Evolutionary conservation across 345 rosid genomes (phyloP), one percentile per base, ranked within the genome.

Genomic region (Rhodomyrtus tomentosa): DNA sequence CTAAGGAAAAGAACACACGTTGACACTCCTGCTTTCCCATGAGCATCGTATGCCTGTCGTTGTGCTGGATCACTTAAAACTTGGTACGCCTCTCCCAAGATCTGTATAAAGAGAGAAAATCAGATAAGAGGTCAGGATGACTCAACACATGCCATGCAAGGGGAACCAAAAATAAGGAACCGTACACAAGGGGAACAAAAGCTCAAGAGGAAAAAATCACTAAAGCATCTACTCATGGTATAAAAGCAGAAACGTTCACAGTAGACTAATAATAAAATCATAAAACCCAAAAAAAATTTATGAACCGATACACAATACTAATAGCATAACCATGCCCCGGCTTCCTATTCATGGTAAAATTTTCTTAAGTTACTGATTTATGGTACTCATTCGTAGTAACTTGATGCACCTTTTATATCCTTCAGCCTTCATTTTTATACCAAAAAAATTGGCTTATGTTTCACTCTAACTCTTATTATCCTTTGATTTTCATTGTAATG

Each of bases 1-100:
- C 14, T 4, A 62, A 55, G 81, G 85, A 50, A 89, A 86, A 87
- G 89, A 85, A 94, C 95, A 92, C 86, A 95, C 98, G 92, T 89
- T 85, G 99, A 97, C 86, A 97, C 94, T 88, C 99, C 99, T 50
- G 99, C 91, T 90, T 97, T 97, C 62, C 99, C 99, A 86, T 89
- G 72, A 50, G 91, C 90, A 95, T 97, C 98, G 82, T 97, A 97
- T 86, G 99, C 98, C 91, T 95, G 96, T 18, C 98, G 93, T 89
- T 97, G 99, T 83, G 88, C 72, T 52, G 96, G 91, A 92, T 95
- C 98, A 87, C 98, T 97, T 86, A 97, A 83, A 58, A 97, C 99
- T 90, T 97, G 99, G 91, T 97, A 95, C 38, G 98, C 99, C 89
- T 97, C 99, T 85, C 99, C 98, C 88, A 97, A 88, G 58, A 89